Evolutionary conservation across 169 alveolate species (phyloP).

Genomic region (Neospora caninum): DNA sequence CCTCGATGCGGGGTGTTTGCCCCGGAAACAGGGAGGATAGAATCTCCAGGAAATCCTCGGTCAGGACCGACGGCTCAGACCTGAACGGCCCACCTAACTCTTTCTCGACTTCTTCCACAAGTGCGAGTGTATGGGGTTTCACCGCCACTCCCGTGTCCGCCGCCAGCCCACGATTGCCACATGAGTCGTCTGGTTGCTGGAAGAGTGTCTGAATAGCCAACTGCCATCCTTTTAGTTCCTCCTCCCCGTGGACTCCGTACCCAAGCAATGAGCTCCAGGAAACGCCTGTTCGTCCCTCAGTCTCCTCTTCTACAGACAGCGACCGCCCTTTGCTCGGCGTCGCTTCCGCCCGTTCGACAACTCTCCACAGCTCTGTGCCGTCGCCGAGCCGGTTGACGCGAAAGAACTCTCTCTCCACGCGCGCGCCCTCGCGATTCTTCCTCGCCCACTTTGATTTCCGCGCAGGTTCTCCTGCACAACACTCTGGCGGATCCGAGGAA

Average conservation of each 20-base stretch:
- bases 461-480: not conserved
- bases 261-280: not conserved
- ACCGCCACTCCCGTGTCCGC: not conserved
- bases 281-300: not conserved
- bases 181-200: not conserved
- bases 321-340: not conserved
- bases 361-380: not conserved
- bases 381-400: not conserved
- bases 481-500: not conserved
- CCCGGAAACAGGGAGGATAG: conserved; percentile 23
- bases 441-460: not conserved
- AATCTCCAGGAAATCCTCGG: not conserved
- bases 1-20: conserved; percentile 21
- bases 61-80: not conserved
- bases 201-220: not conserved
- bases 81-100: not conserved
- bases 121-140: not conserved
- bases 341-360: not conserved
- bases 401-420: not conserved
- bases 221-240: conserved; percentile 1
- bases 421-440: not conserved
- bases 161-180: not conserved
- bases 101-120: not conserved
- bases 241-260: not conserved
- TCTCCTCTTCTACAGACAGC: not conserved